Conservation (phyloP, 164 flowering plant genomes). For the Tinospora cordifolia region DNA sequence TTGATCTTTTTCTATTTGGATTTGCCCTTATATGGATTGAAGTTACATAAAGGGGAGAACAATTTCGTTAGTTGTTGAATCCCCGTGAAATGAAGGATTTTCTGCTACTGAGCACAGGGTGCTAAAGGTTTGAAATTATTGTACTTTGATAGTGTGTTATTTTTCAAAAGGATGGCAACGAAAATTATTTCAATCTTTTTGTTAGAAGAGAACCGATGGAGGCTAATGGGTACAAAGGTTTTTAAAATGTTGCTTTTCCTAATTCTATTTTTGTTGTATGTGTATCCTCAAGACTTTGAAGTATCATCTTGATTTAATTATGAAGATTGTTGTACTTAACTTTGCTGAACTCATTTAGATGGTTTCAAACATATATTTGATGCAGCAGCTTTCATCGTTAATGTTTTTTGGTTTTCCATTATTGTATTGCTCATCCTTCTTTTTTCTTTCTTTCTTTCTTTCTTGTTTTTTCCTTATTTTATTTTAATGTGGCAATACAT, state of each 20-base stretch:
- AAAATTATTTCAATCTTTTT: too few relatives aligned
- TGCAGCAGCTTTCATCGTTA: not conserved
- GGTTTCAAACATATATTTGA: not conserved
- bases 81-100: too few relatives aligned
- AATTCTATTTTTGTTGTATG: not conserved
- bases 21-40: not conserved
- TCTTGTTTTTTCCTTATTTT: not conserved
- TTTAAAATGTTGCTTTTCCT: not conserved
- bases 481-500: not conserved
- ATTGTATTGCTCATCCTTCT: too few relatives aligned
- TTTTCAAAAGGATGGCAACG: too few relatives aligned
- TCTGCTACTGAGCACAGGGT: too few relatives aligned
- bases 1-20: not conserved
- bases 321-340: too few relatives aligned
- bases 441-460: not conserved
- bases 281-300: not conserved
- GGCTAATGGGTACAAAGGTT: not conserved
- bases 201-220: not conserved
- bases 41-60: too few relatives aligned
- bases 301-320: too few relatives aligned
- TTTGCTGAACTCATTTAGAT: not conserved
- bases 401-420: not conserved
- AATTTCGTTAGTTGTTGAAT: too few relatives aligned
- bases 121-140: too few relatives aligned
- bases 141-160: too few relatives aligned